Base-by-base conservation (phyloP, 2,329 filamentous ascomycete genomes). In the Exophiala dermatitidis region DNA sequence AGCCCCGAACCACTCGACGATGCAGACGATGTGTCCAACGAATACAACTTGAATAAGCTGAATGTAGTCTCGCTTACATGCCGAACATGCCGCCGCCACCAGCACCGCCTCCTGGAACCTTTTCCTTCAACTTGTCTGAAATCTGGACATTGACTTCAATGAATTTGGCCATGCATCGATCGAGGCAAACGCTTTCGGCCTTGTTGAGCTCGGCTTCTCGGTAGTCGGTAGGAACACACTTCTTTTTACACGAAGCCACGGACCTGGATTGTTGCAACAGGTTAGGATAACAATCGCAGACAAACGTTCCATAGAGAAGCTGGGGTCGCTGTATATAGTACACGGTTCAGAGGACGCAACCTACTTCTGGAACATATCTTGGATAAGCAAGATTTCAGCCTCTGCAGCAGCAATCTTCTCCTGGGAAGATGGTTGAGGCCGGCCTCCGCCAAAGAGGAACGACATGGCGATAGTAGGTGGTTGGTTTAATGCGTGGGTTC, bases 141-240 rank as follows among this genome's bases (percentile, higher is more conserved):
- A 97, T 88, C 78, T 96, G 97, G 78, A 95, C 84, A 72, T 95
- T 95, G 67, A 95, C 90, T 65, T 97, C 91, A 75, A 98, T 96
- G 78, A 97, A 98, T 78, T 98, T 98, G 68, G 87, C 81, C 54
- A 94, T 88, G 75, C 94, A 98, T 67, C 93, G 88, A 76, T 98
- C 93, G 64, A 98, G 84, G 77, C 94, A 98, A 65, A 98, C 93
- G 64, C 86, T 90, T 75, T 98, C 93, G 79, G 90, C 94, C 78
- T 98, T 98, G 82, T 96, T 95, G 67, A 98, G 84, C 65, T 98
- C 91, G 71, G 82, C 83, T 77, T 98, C 93, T 71, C 90, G 89
- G 82, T 97, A 98, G 66, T 91, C 84, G 67, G 77, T 79, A 59
- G 91, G 91, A 64, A 98, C 82, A 75, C 93, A 98, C 78, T 98